These are phyloP conservation scores for Gossypium schwendimanii DNA, from an alignment of 441 rosid species.

Conservation along the genomic window DNA sequence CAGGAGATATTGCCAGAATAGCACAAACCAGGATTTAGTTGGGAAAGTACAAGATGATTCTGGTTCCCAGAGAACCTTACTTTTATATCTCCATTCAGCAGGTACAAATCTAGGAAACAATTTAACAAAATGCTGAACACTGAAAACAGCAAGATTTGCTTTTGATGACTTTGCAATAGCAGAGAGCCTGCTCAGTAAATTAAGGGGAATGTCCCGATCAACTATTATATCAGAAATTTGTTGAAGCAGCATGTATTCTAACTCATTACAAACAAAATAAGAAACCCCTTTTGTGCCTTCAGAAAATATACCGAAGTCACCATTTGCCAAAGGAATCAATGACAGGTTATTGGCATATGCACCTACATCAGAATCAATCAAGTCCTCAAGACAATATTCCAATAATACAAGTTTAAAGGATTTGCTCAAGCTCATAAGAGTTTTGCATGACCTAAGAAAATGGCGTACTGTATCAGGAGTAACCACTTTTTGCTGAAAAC, in stretches of 20 bases:
- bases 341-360: constrained; percentile 53
- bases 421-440: constrained; percentile 46
- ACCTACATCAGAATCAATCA: constrained; percentile 76
- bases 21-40: constrained; percentile 71
- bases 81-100: constrained; percentile 72
- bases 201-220: constrained; percentile 60
- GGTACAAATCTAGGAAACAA: constrained; percentile 79
- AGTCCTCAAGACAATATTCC: constrained; percentile 96
- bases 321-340: constrained; percentile 87
- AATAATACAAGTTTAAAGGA: constrained; percentile 63
- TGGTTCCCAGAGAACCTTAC: constrained; percentile 70
- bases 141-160: constrained; percentile 58
- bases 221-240: constrained; percentile 61
- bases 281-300: constrained; percentile 48
- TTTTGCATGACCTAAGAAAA: constrained; percentile 60
- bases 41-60: constrained; percentile 59
- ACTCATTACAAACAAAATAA: constrained; percentile 67
- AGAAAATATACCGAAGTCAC: constrained; percentile 67
- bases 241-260: constrained; percentile 68
- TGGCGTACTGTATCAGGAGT: constrained; percentile 78
- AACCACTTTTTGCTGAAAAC: constrained; percentile 75
- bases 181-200: constrained; percentile 56
- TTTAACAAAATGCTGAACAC: constrained; percentile 48
- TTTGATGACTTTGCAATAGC: constrained; percentile 64
- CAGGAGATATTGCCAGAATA: constrained; percentile 81